Percentiles rank a stretch among this genome's conserved stretches.
Evolutionary conservation across 257 asterid species (phyloP).

Genomic region (Ilex asprella): DNA sequence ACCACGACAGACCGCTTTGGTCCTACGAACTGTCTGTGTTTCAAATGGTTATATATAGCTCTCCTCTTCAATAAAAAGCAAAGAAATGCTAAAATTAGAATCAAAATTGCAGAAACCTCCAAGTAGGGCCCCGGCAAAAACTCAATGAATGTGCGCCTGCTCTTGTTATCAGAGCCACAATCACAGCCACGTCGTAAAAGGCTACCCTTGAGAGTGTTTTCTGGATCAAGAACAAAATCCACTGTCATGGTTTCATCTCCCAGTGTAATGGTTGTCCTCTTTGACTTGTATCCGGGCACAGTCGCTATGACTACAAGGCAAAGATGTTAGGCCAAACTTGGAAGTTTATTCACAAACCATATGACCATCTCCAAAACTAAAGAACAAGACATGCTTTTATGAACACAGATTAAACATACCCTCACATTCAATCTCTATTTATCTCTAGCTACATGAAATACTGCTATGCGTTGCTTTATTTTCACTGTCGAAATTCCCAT

Average conservation of each 20-base stretch:
- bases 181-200: slow-evolving; percentile 23
- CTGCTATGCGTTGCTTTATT: too few relatives aligned
- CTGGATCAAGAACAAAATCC: slow-evolving; percentile 67
- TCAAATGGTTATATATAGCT: slow-evolving; percentile 28
- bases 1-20: slow-evolving; percentile 35
- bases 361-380: neutral
- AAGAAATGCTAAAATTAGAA: slow-evolving; percentile 45
- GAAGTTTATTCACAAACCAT: neutral
- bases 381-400: neutral
- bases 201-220: slow-evolving; percentile 21
- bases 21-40: slow-evolving; percentile 35
- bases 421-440: neutral
- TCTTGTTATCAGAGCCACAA: slow-evolving; percentile 34
- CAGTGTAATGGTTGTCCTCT: slow-evolving; percentile 40
- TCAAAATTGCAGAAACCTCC: slow-evolving; percentile 34
- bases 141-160: slow-evolving; percentile 19
- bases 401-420: neutral
- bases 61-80: slow-evolving; percentile 62
- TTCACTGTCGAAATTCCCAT: too few relatives aligned
- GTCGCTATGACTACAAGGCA: slow-evolving; percentile 46
- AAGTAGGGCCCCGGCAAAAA: slow-evolving; percentile 33
- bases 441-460: neutral
- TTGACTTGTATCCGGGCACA: slow-evolving; percentile 62
- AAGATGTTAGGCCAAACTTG: neutral
- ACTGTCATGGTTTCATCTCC: slow-evolving; percentile 55